Conservation (phyloP, 2,329 filamentous ascomycete species). For the Corinectria fuckeliana region DNA sequence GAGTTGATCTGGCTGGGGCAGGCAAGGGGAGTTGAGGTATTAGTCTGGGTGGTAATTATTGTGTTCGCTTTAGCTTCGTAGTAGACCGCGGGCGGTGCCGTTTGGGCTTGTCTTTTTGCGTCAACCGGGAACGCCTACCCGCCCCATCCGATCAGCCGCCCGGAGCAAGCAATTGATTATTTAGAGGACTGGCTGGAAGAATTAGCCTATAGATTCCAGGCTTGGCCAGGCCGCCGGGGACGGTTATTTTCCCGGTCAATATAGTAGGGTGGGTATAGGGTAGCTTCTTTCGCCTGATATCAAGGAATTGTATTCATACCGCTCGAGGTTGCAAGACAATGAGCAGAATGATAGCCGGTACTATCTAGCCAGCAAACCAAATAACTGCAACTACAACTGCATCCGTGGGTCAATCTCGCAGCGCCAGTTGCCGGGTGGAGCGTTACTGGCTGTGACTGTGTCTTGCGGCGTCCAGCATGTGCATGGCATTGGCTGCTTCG, state of each 20-base stretch:
- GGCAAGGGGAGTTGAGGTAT: slow-evolving; percentile 7
- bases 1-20: slow-evolving; percentile 13
- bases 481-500: slow-evolving; percentile 10
- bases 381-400: slow-evolving; percentile 6
- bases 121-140: not conserved
- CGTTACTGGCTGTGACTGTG: slow-evolving; percentile 1
- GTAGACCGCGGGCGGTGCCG: slow-evolving; percentile 31
- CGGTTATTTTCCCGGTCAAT: not conserved
- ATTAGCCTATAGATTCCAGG: slow-evolving; percentile 2
- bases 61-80: slow-evolving; percentile 23
- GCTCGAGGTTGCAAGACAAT: slow-evolving; percentile 19
- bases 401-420: slow-evolving; percentile 15
- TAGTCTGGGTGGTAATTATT: slow-evolving; percentile 17
- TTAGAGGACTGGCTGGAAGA: slow-evolving; percentile 6
- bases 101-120: slow-evolving; percentile 1
- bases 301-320: slow-evolving; percentile 18
- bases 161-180: not conserved
- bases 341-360: not conserved
- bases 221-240: slow-evolving; percentile 7
- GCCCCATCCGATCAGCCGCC: not conserved
- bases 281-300: slow-evolving; percentile 12
- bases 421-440: not conserved
- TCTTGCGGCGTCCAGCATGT: slow-evolving; percentile 11
- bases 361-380: not conserved
- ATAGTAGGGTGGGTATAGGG: slow-evolving; percentile 22